Conservation (phyloP, 495 filamentous ascomycete species). For the Lepraria neglecta region DNA sequence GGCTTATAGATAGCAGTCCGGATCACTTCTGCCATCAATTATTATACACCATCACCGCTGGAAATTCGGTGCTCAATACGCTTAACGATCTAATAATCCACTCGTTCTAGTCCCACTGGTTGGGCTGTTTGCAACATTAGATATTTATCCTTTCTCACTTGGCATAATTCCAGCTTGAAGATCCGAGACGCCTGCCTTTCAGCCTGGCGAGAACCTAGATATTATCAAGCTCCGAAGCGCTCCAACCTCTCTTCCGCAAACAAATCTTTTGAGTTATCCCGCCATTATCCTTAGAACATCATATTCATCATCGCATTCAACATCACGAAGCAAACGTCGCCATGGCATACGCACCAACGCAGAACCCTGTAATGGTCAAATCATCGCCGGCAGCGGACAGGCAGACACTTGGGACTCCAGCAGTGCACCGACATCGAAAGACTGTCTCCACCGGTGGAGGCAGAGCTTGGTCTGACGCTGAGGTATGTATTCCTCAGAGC, state of each 20-base stretch:
- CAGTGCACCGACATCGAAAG: slow-evolving; percentile 45
- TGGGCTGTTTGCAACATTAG: slow-evolving; percentile 10
- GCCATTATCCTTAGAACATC: neutral
- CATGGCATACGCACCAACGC: slow-evolving; percentile 24
- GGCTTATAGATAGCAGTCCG: slow-evolving; percentile 16
- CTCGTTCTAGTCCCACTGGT: slow-evolving; percentile 19
- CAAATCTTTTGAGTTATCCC: neutral
- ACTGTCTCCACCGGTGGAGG: slow-evolving; percentile 62
- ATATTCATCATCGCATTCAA: neutral
- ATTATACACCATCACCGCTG: slow-evolving; percentile 14
- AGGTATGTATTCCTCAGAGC: slow-evolving; percentile 45
- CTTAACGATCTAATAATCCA: slow-evolving; percentile 8
- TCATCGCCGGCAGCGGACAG: slow-evolving; percentile 19
- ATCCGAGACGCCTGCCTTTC: slow-evolving; percentile 8
- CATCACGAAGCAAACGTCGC: neutral
- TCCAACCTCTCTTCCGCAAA: neutral
- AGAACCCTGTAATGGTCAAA: slow-evolving; percentile 21
- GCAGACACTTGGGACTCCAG: slow-evolving; percentile 19
- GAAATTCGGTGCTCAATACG: slow-evolving; percentile 23
- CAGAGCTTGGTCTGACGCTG: slow-evolving; percentile 70
- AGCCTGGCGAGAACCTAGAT: neutral
- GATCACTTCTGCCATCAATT: slow-evolving; percentile 4
- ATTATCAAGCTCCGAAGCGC: neutral
- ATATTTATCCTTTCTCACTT: neutral
- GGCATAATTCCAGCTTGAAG: slow-evolving; percentile 19